These are phyloP conservation scores for Colletotrichum sp. DNA, from an alignment of 2,329 filamentous ascomycete genomes.

Conservation along the genomic window DNA sequence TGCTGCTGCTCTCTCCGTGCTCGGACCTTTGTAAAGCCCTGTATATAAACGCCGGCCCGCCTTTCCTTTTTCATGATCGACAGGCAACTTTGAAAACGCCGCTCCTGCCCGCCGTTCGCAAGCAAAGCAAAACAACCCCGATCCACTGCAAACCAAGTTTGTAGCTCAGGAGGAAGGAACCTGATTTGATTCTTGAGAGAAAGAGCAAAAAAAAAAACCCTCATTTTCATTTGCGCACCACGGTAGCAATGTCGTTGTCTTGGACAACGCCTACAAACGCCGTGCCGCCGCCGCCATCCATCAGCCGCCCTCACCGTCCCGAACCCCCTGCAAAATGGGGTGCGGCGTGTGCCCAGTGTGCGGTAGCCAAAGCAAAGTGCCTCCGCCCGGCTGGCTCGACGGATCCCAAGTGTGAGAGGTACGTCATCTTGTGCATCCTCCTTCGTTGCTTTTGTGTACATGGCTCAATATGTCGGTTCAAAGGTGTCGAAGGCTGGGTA, in stretches of 20 bases:
- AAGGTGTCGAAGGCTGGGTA: conserved; percentile 54
- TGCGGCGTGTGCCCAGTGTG: conserved; percentile 53
- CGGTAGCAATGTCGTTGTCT: background rate
- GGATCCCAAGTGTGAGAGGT: conserved; percentile 49
- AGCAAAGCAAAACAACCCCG: background rate
- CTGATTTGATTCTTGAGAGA: background rate
- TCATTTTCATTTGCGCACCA: background rate
- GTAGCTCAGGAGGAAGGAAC: background rate
- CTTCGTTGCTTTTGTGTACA: background rate
- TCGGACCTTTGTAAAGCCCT: background rate
- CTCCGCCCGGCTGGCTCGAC: conserved; percentile 41
- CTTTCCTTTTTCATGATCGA: background rate
- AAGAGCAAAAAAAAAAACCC: background rate
- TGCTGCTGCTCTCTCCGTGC: background rate
- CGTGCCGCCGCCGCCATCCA: background rate
- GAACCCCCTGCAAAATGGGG: conserved; percentile 42
- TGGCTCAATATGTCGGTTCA: background rate
- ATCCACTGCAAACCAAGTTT: background rate
- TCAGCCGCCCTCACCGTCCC: background rate
- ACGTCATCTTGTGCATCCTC: background rate
- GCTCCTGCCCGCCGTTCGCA: background rate
- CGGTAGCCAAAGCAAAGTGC: conserved; percentile 55
- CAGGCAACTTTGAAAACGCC: background rate
- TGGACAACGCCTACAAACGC: background rate
- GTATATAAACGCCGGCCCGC: background rate